Evolutionary conservation across 164 flowering plant species (phyloP), one percentile per base, ranked within the genome.

Genomic region (Tinospora cordifolia): DNA sequence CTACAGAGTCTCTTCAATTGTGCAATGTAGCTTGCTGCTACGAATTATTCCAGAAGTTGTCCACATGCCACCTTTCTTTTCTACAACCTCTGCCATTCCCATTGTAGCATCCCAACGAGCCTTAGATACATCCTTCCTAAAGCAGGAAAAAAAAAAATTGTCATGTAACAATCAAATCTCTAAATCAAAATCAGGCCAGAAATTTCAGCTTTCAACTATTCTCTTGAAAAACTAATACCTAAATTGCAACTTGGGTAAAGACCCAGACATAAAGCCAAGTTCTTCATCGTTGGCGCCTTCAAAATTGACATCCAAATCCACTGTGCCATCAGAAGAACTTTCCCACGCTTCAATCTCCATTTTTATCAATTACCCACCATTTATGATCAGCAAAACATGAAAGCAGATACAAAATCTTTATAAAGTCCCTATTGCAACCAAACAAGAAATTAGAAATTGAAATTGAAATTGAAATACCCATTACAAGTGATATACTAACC

Each of bases 61-160:
- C 94, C 91, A 89, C 80, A 88, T 44, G 62, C 68, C 63, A 10
- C 98, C 97, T 72, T 82, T 89, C 68, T 70, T 82, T 75, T 83
- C 85, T 38, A 85, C 36, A 63, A 93, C 86, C 76, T 89, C 92
- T 59, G 95, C 88, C 88, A 93, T 84, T 68, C 86, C 83, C 75
- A 89, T 40, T 14, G 83, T 80, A 12, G 77, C 80, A 51, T 75
- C 79, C 98, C 98, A 93, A 25, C 79, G 71, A 72, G 87, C 93
- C 79, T 69, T 85, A 8, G 90, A 86, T n/a, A 63, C 21, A 57
- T 73, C 81, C 68, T 84, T 87, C 85, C 96, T 93, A 63, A 39
- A 40, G 21, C 21, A 19, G 69, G 69, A 40, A 24, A 62, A 71
- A 26, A 51, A 2, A 62, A 71, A 26, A 51, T 1, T 7, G 74